Conservation (phyloP, 495 filamentous ascomycete genomes). For the Astrothelium subdiscretum region DNA sequence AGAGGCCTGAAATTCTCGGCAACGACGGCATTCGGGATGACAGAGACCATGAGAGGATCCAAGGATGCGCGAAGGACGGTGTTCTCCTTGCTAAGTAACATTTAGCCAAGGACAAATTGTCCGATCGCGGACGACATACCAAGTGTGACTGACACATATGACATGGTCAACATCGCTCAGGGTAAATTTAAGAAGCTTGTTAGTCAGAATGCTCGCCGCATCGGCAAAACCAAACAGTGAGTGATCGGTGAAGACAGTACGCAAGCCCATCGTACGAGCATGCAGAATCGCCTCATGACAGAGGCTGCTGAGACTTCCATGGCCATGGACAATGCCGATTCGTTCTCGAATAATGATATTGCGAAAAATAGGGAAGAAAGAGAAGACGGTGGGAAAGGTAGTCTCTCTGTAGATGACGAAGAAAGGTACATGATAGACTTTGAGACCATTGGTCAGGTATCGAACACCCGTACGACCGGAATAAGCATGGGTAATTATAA, state of each 20-base stretch:
- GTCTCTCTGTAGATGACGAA: constrained; percentile 87
- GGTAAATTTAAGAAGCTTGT: constrained; percentile 92
- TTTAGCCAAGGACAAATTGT: background rate
- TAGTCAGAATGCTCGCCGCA: constrained; percentile 88
- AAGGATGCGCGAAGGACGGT: constrained; percentile 90
- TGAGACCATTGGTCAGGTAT: constrained; percentile 94
- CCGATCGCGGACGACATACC: constrained; percentile 40
- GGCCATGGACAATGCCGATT: constrained; percentile 95
- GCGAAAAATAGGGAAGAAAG: constrained; percentile 91
- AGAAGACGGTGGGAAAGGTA: constrained; percentile 96
- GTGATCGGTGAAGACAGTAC: constrained; percentile 95
- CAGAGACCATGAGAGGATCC: constrained; percentile 92
- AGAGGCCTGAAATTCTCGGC: constrained; percentile 86
- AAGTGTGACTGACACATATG: constrained; percentile 95
- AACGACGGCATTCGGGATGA: constrained; percentile 94
- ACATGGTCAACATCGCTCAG: constrained; percentile 96
- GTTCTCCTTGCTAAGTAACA: constrained; percentile 72
- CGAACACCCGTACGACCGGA: constrained; percentile 83
- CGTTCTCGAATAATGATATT: constrained; percentile 88
- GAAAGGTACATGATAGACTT: constrained; percentile 96
- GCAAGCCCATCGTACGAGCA: constrained; percentile 88
- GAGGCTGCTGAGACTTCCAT: constrained; percentile 80
- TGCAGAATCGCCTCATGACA: constrained; percentile 94
- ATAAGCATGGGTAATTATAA: constrained; percentile 97
- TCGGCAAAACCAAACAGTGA: constrained; percentile 97